Percentiles rank a stretch among this genome's conserved stretches.
Evolutionary conservation across 78 protist genomes (phyloP).

Genomic region (Creolimax fragrantissima): DNA sequence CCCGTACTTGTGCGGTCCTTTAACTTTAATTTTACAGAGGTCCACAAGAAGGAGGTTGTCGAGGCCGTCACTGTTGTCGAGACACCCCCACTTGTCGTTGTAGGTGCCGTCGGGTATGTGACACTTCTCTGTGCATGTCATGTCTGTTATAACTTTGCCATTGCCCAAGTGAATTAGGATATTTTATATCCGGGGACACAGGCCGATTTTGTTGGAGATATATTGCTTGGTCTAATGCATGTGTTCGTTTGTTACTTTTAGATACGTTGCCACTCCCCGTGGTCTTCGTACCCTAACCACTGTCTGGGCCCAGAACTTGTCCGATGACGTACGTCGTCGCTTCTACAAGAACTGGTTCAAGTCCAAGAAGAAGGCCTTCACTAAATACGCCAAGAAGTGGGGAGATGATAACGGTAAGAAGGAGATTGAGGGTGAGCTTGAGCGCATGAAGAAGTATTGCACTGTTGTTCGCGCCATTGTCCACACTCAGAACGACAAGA

Average conservation of each 20-base stretch:
- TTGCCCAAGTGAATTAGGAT: not conserved
- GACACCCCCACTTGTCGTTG: conserved; percentile 96
- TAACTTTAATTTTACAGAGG: conserved; percentile 11
- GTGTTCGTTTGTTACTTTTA: too few species aligned
- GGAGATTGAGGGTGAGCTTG: conserved; percentile 58
- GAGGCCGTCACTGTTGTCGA: conserved; percentile 99
- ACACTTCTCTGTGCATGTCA: too few species aligned
- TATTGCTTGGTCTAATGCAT: too few species aligned
- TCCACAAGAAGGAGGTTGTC: conserved; percentile 96
- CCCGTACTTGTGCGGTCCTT: not conserved
- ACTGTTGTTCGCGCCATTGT: conserved; percentile 94
- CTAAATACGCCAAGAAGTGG: conserved; percentile 76
- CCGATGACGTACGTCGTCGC: conserved; percentile 72
- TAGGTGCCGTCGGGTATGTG: conserved; percentile 99
- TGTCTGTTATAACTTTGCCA: conserved; percentile 38
- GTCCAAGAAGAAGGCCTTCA: conserved; percentile 93
- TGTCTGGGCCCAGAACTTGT: conserved; percentile 95
- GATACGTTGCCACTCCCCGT: conserved; percentile 86
- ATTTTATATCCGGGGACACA: not conserved
- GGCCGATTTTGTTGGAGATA: too few species aligned
- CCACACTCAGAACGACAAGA: conserved; percentile 93
- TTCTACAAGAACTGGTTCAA: conserved; percentile 98
- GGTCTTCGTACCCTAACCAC: conserved; percentile 96
- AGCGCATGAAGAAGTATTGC: conserved; percentile 88
- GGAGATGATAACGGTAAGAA: conserved; percentile 47